Evolutionary conservation across 1,139 yeast species (phyloP), one percentile per base, ranked within the genome.

Genomic region (Zygosaccharomyces pseudobailii): DNA sequence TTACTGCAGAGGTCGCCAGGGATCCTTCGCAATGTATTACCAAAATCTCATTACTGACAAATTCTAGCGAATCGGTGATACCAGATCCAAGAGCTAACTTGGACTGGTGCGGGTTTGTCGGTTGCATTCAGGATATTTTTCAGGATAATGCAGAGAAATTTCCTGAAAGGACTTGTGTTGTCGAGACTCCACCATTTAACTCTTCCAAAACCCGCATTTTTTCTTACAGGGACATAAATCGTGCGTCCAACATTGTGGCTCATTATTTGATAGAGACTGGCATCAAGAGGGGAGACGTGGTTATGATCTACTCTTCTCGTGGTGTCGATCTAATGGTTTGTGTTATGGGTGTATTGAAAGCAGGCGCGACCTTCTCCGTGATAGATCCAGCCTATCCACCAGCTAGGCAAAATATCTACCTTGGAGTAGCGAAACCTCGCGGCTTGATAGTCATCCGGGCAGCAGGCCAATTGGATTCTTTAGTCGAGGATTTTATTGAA

Each of bases 341-440:
- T 5, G 97, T 92, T 17, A 84, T 92, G 88, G 99, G 97, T 67
- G 96, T 88, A 32, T 76, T 92, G 63, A 92, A 92, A 70, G 97
- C 98, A 1, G 99, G 99, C 57, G 98, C 96, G 17, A 90, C 98
- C 0, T 92, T 92, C 66, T 90, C 97, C 5, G 99, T 94, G 24
- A 92, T 92, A 56, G 99, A 92, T 64, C 98, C 98, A 5, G 97
- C 98, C 2, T 92, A 92, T 67, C 99, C 99, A 36, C 96, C 98
- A 21, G 95, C 95, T 6, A 82, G 99, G 69, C 99, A 92, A 68
- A 92, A 87, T 58, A 81, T 92, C 54, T 92, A 92, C 66, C 76
- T 92, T 52, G 80, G 86, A 32, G 99, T 92, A 10, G 97, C 98
- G 35, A 82, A 85, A 66, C 99, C 99, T 36, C 79, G 72, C 59